Percentiles rank a stretch among this genome's conserved stretches.
phyloP scores from a whole-genome alignment of 2,329 filamentous ascomycete genomes.

The Orbilia oligospora region DNA sequence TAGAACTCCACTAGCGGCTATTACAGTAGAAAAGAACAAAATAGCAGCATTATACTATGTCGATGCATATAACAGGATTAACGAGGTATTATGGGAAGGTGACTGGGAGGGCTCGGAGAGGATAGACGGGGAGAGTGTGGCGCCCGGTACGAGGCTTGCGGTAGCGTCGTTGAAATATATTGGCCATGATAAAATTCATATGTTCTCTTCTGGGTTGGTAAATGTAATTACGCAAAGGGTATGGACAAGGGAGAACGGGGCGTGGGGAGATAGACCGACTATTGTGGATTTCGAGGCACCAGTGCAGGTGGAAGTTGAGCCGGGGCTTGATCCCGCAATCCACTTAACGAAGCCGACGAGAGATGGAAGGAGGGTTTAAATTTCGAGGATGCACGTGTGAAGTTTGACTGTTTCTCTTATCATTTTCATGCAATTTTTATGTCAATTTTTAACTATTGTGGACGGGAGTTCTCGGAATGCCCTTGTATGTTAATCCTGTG shows the following conservation, averaged over 20 bases:
- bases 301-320: neutral
- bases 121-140: conserved; percentile 11
- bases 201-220: conserved; percentile 28
- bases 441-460: too few relatives aligned
- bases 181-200: conserved; percentile 28
- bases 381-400: neutral
- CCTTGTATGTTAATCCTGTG: too few relatives aligned
- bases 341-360: neutral
- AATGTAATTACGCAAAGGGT: conserved; percentile 30
- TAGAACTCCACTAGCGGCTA: conserved; percentile 20
- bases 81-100: conserved; percentile 15
- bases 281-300: conserved; percentile 22
- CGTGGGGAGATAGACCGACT: conserved; percentile 9
- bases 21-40: conserved; percentile 1
- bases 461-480: too few relatives aligned
- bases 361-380: conserved; percentile 14
- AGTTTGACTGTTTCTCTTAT: too few relatives aligned
- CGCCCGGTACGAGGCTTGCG: conserved; percentile 21
- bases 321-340: neutral
- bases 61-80: conserved; percentile 9
- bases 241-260: neutral
- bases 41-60: conserved; percentile 8
- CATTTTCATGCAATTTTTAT: too few relatives aligned
- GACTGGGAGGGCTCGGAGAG: conserved; percentile 8
- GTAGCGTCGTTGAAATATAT: conserved; percentile 31